phyloP scores from a whole-genome alignment of 352 stramenopile genomes.

The Phytophthora litchii region DNA sequence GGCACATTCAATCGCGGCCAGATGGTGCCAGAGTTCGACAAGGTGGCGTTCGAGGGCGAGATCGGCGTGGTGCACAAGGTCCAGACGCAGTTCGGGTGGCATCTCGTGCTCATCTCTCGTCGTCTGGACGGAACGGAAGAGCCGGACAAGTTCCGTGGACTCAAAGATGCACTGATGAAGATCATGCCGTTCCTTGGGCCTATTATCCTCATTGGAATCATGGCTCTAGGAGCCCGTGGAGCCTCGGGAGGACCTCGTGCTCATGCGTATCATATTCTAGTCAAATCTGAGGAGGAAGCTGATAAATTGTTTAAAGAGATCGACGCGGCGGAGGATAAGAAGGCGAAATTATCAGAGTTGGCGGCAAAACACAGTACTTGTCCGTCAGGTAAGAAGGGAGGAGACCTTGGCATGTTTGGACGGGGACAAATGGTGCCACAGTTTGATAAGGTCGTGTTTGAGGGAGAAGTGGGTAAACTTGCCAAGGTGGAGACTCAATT shows the following conservation, averaged over 20 bases:
- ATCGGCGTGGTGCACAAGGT: conserved; percentile 64
- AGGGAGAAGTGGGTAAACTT: conserved; percentile 56
- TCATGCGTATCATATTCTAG: conserved; percentile 67
- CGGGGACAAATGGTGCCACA: conserved; percentile 76
- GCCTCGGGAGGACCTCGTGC: conserved; percentile 38
- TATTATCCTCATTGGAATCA: conserved; percentile 59
- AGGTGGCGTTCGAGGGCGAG: conserved; percentile 70
- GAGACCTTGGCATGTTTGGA: conserved; percentile 71
- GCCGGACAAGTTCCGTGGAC: conserved; percentile 38
- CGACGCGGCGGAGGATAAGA: conserved; percentile 54
- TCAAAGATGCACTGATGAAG: conserved; percentile 45
- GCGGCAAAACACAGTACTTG: conserved; percentile 57
- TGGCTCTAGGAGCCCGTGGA: conserved; percentile 42
- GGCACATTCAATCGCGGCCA: conserved; percentile 71
- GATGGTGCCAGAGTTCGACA: conserved; percentile 81
- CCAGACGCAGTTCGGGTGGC: conserved; percentile 81
- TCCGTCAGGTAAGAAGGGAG: conserved; percentile 65
- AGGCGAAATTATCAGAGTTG: conserved; percentile 60
- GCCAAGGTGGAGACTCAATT: conserved; percentile 77
- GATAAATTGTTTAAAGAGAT: conserved; percentile 67
- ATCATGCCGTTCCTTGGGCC: conserved; percentile 59
- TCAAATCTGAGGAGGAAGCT: conserved; percentile 58
- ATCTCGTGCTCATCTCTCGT: conserved; percentile 63
- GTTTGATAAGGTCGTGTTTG: conserved; percentile 77
- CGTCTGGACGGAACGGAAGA: conserved; percentile 51